Evolutionary conservation across 2,329 filamentous ascomycete species (phyloP), one percentile per base, ranked within the genome.

Genomic region (Sarocladium strictum): DNA sequence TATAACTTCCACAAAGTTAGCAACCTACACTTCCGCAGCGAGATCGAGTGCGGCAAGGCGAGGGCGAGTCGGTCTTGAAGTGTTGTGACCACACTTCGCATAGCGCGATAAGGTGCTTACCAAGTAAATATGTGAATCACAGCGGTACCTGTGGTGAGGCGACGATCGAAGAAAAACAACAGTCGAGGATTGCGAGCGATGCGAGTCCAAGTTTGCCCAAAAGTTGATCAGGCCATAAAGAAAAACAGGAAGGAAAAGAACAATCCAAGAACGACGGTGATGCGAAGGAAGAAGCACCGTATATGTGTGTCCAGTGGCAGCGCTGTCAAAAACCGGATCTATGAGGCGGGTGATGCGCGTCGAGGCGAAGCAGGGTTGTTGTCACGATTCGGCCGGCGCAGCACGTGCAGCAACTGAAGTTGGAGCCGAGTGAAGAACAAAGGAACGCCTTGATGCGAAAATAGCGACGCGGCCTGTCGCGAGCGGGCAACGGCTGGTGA

Each of bases 361-460:
- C 35, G 6, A 5, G 35, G 35, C 12, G 12, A n/a, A 19, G 6
- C 17, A 4, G n/a, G n/a, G 17, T n/a, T 45, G n/a, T 23, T 19
- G 40, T 45, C 23, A 19, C 15, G 21, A 45, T 45, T 19, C 14
- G 10, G 40, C 7, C 9, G n/a, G 17, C 7, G 5, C 5, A 15
- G 35, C 24, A 26, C 14, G 40, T 17, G 40, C 40, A 45, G 23
- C 17, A 45, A 45, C 40, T 7, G 40, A 24, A 45, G 7, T 7
- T n/a, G 35, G 6, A 19, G 17, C 21, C 10, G 40, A 6, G 7
- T 32, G 29, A 6, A 32, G 26, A 35, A 51, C 47, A 51, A 51
- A 51, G 47, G 47, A 51, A 35, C 17, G 47, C 5, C 29, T 17
- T 21, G 47, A 32, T 23, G 23, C 47, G 21, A 51, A 51, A 51